Conservation (phyloP, 2,329 filamentous ascomycete species). For the Colletotrichum euphorbiae region DNA sequence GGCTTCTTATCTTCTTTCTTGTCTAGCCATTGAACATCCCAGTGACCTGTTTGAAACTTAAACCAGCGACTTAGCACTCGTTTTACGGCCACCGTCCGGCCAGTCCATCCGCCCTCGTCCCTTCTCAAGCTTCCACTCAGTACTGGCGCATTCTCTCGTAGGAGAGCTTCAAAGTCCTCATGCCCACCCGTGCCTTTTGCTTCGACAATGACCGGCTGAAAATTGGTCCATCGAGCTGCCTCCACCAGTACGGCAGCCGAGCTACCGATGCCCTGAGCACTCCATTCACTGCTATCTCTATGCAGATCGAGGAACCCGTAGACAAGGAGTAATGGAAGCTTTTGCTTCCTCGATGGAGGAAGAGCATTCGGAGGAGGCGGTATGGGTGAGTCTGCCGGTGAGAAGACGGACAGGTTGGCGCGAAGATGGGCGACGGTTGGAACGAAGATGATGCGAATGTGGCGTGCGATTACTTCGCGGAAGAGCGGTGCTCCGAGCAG, state of each 20-base stretch:
- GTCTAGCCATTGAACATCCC: constrained; percentile 43
- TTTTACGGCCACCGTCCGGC: constrained; percentile 67
- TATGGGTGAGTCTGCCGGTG: constrained; percentile 50
- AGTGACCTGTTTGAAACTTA: constrained; percentile 56
- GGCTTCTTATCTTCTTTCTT: neutral
- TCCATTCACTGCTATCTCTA: constrained; percentile 77
- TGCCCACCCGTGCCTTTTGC: constrained; percentile 48
- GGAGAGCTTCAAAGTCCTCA: constrained; percentile 52
- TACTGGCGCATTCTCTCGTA: constrained; percentile 68
- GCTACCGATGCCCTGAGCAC: constrained; percentile 75
- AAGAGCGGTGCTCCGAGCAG: constrained; percentile 75
- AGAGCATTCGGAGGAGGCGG: constrained; percentile 50
- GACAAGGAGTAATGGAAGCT: constrained; percentile 64
- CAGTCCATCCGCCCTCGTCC: constrained; percentile 66
- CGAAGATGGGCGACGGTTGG: constrained; percentile 82
- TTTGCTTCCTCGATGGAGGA: constrained; percentile 14
- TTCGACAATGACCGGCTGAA: constrained; percentile 62
- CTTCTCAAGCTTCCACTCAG: constrained; percentile 67
- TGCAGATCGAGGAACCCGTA: constrained; percentile 76
- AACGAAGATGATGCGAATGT: constrained; percentile 77
- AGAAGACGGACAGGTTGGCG: constrained; percentile 75
- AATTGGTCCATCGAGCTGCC: constrained; percentile 59
- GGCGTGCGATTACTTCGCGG: constrained; percentile 74
- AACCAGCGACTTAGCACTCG: constrained; percentile 76
- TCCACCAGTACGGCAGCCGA: constrained; percentile 74